These are phyloP conservation scores for Aspergillus quadricinctus DNA, from an alignment of 2,329 filamentous ascomycete genomes.

Conservation along the genomic window DNA sequence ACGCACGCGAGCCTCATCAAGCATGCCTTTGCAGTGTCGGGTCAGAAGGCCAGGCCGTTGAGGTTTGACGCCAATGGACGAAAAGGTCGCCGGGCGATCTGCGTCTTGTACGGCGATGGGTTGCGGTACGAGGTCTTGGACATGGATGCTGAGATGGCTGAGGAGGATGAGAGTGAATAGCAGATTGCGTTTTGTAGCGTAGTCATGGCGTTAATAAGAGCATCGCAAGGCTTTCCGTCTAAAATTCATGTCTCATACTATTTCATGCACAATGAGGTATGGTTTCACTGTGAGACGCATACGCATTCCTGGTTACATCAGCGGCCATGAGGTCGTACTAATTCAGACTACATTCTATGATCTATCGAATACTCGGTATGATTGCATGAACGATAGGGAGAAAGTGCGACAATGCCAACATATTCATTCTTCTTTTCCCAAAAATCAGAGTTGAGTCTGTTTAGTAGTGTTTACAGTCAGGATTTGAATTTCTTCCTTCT, in stretches of 20 bases:
- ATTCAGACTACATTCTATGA: background rate
- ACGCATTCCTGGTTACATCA: background rate
- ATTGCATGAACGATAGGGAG: background rate
- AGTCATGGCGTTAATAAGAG: background rate
- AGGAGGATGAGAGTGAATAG: slow-evolving; percentile 24
- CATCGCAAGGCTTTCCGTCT: background rate
- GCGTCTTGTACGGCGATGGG: slow-evolving; percentile 52
- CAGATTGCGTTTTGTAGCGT: background rate
- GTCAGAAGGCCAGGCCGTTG: slow-evolving; percentile 44
- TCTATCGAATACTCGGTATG: background rate
- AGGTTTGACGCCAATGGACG: slow-evolving; percentile 54
- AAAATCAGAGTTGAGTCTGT: background rate
- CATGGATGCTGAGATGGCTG: slow-evolving; percentile 43
- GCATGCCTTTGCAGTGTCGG: slow-evolving; percentile 45
- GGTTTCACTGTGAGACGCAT: slow-evolving; percentile 1
- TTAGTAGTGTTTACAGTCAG: background rate
- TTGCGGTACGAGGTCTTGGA: slow-evolving; percentile 55
- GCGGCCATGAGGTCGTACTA: background rate
- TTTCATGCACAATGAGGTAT: slow-evolving; percentile 9
- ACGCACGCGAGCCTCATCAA: slow-evolving; percentile 27
- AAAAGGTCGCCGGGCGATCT: slow-evolving; percentile 48
- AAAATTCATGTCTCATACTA: background rate
- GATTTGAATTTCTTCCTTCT: background rate
- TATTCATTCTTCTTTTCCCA: too few relatives aligned
- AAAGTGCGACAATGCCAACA: background rate